Base-by-base conservation (phyloP, 192 early-diverging fungal genomes). In the Dispira simplex region DNA sequence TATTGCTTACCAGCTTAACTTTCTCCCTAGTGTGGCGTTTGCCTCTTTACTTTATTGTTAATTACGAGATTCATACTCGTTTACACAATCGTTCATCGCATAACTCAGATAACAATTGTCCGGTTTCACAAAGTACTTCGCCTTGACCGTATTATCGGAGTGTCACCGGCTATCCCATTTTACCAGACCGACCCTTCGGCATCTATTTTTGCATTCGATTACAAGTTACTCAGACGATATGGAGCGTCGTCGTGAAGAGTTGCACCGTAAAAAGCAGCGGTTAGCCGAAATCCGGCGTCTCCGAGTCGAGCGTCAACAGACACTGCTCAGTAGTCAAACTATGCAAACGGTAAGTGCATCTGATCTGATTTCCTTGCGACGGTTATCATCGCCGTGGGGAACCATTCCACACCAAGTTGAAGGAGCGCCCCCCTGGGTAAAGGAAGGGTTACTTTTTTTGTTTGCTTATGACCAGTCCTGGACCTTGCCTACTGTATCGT, bases 211-310 rank as follows among this genome's bases (percentile, higher is more conserved):
- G 32, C 32, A 39, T 39, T 39, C 32, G 32, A 39, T 39, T 39
- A 39, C 32, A 39, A 39, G 32, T 39, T 39, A 39, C 6, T 6
- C 32, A 39, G 32, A 46, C 64, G 27, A 18, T 48, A 87, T 90
- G 84, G 83, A 87, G 65, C 72, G 78, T 64, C 79, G 84, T 66
- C 82, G 79, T 48, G 82, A 84, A 66, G 90, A 95, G 75, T 74
- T 98, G 46, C 92, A 93, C 70, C 88, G 85, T 73, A 98, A 98
- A 76, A 78, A 87, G 55, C 84, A 83, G 63, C 95, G 92, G 81
- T 78, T 98, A 46, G 91, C 89, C 2, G 90, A 95, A 67, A 82
- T 98, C 59, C 77, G 88, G 60, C 79, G 85, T 20, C 81, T 83
- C 48, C 78, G 91, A 65, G 89, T 89, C 66, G 90, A 92, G 65